phyloP scores from a whole-genome alignment of 192 early-diverging fungal genomes.

The Pecoramyces ruminantium region DNA sequence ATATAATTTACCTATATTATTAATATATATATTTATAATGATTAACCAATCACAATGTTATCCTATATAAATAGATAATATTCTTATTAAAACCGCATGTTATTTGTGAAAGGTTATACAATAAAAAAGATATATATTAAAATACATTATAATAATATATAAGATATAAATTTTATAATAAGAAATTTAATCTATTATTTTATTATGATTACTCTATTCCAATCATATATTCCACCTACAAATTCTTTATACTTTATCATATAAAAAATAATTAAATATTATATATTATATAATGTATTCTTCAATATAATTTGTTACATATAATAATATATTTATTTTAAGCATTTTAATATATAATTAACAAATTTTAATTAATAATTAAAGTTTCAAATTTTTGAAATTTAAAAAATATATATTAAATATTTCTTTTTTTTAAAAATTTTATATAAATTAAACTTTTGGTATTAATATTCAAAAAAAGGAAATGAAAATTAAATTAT shows the following conservation, averaged over 20 bases:
- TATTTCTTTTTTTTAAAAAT: neutral
- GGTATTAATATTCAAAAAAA: neutral
- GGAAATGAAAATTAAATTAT: neutral
- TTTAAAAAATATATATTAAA: neutral
- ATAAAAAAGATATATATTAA: neutral
- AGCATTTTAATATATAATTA: neutral
- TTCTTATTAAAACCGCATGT: neutral
- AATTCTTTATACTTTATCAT: neutral
- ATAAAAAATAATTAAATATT: too few species aligned
- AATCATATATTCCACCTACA: neutral
- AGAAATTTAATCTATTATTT: too few species aligned
- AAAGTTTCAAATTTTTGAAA: neutral
- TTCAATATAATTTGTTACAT: neutral
- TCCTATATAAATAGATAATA: neutral
- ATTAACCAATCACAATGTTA: neutral
- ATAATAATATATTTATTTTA: neutral
- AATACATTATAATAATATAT: neutral
- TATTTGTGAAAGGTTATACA: neutral
- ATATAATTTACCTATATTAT: too few species aligned
- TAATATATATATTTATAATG: neutral
- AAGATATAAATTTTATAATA: too few species aligned
- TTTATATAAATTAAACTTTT: neutral
- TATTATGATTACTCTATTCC: too few species aligned
- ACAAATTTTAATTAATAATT: neutral
- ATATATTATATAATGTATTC: too few species aligned